phyloP scores from a whole-genome alignment of 345 rosid species.

The Orychophragmus violaceus region DNA sequence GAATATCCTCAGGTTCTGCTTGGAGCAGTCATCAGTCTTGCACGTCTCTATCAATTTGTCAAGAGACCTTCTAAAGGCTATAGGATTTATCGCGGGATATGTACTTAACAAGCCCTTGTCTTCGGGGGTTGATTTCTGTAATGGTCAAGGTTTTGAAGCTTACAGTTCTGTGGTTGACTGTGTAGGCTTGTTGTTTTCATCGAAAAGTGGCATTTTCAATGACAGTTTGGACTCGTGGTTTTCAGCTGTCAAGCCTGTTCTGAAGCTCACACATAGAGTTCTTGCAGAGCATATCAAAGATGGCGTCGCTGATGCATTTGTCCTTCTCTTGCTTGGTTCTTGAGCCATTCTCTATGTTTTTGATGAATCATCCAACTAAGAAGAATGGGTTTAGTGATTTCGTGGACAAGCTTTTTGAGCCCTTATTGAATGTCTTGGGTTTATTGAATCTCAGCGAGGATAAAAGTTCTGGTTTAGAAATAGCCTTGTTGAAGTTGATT shows the following conservation, averaged over 20 bases:
- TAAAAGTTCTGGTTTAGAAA: conserved; percentile 21
- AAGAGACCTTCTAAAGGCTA: conserved; percentile 50
- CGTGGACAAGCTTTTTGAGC: conserved; percentile 64
- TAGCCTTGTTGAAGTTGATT: conserved; percentile 40
- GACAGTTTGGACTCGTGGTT: conserved; percentile 73
- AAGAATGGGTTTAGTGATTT: conserved; percentile 70
- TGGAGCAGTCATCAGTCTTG: conserved; percentile 51
- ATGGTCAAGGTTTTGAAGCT: conserved; percentile 46
- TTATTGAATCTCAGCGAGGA: conserved; percentile 32
- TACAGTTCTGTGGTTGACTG: conserved; percentile 48
- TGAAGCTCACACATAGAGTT: conserved; percentile 45
- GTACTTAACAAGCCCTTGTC: conserved; percentile 23
- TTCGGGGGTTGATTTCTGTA: conserved; percentile 20
- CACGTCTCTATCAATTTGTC: conserved; percentile 51
- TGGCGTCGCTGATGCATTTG: conserved; percentile 35
- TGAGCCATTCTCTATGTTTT: conserved; percentile 69
- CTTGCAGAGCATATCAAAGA: conserved; percentile 37
- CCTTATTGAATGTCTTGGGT: conserved; percentile 51
- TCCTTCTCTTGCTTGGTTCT: conserved; percentile 60
- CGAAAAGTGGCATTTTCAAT: conserved; percentile 48
- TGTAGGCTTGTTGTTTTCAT: conserved; percentile 53
- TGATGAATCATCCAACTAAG: conserved; percentile 66
- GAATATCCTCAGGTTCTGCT: conserved; percentile 62
- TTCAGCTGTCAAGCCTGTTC: conserved; percentile 42
- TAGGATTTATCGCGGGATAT: conserved; percentile 39